Evolutionary conservation across 106 monocot genomes (phyloP), one percentile per base, ranked within the genome.

Genomic region (Dactylorhiza incarnata): DNA sequence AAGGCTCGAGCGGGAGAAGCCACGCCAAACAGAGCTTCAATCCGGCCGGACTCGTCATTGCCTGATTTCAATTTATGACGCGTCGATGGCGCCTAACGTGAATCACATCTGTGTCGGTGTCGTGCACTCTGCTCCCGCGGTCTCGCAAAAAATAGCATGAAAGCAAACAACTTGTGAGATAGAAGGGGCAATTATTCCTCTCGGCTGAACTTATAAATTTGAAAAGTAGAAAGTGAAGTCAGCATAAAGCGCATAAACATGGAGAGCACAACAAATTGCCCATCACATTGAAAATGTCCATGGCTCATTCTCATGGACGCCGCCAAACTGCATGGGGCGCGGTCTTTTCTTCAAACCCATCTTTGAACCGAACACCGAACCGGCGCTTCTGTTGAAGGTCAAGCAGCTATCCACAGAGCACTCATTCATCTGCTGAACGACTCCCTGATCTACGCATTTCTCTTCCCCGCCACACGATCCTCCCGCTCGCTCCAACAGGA

Each of bases 381-480:
- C 61, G 14, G 63, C 78, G 77, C 77, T 74, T 14, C 44, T 74
- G 14, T 45, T 25, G 2, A 81, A 73, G 3, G 84, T 79, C 50
- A 87, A 73, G 71, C 84, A 84, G 69, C 84, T 84, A 5, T 87
- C 87, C 29, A 79, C 26, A 0, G 87, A 87, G 51, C 71, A 78
- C 25, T 84, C 84, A 48, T 74, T 77, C 29, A 82, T 81, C 53
- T 54, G 73, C 69, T 71, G 37, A 16, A 79, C 12, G 53, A 54
- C 54, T 22, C 62, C 53, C n/a, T 15, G 43, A 43, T 47, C 76
- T 43, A 26, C n/a, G 8, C 54, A 43, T 76, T 75, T 83, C 3
- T 71, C 54, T 37, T 37, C 22, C 65, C 4, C 26, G 25, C 50
- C 68, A 0, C 69, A 15, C 49, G 62, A 45, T 54, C 44, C 70